Conservation (phyloP, 2,329 filamentous ascomycete genomes). For the Microdochium paspali region DNA sequence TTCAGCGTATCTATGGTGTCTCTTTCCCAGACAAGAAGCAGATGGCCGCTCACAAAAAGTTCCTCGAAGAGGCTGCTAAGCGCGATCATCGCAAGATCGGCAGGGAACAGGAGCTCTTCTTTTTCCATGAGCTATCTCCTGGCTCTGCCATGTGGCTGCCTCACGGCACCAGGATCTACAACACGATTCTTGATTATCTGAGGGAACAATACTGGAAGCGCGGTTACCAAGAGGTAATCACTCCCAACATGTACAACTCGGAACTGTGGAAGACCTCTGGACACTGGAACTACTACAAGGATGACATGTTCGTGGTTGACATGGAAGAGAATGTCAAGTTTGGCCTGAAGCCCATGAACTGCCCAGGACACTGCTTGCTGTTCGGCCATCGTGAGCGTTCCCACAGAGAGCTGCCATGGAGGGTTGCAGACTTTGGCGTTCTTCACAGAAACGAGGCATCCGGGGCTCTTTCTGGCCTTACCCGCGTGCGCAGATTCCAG, state of each 20-base stretch:
- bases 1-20: slow-evolving; percentile 94
- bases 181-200: slow-evolving; percentile 73
- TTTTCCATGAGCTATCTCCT: slow-evolving; percentile 91
- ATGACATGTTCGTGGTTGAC: slow-evolving; percentile 77
- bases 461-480: slow-evolving; percentile 71
- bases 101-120: slow-evolving; percentile 93
- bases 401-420: slow-evolving; percentile 72
- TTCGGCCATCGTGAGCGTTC: slow-evolving; percentile 66
- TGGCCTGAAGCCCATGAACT: slow-evolving; percentile 89
- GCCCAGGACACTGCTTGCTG: slow-evolving; percentile 78
- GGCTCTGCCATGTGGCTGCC: slow-evolving; percentile 89
- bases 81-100: slow-evolving; percentile 91
- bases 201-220: slow-evolving; percentile 85
- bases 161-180: slow-evolving; percentile 89
- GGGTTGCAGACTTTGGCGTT: slow-evolving; percentile 80
- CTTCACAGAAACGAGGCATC: slow-evolving; percentile 83
- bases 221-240: slow-evolving; percentile 89
- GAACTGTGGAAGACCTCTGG: slow-evolving; percentile 90
- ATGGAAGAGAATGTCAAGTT: slow-evolving; percentile 60
- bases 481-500: slow-evolving; percentile 76
- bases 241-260: slow-evolving; percentile 93
- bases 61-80: slow-evolving; percentile 96
- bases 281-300: slow-evolving; percentile 88
- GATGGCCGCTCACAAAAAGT: slow-evolving; percentile 87
- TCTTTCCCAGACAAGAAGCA: slow-evolving; percentile 94